Base-by-base conservation (phyloP, 768 basidiomycete species). In the Boletus vermiculosoides region DNA sequence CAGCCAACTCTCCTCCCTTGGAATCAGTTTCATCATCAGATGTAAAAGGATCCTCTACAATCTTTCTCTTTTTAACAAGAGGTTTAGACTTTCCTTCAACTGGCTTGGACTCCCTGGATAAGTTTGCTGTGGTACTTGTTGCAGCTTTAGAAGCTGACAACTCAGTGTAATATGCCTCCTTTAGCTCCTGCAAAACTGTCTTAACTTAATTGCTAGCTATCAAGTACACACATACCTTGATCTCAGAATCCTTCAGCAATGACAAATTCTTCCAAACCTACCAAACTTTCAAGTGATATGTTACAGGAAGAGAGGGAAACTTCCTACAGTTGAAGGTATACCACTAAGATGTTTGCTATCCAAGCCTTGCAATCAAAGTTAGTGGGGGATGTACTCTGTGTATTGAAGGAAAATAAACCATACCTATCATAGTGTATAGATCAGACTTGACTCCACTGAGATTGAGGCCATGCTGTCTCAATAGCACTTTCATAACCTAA, bases 301-400 rank as follows among this genome's bases (percentile, higher is more conserved):
- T 28, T 10, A 49, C 34, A n/a, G 46, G 45, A 23, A 41, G 34
- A 42, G 4, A 18, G 34, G 18, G 10, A 25, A 48, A 31, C 2
- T 15, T 68, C 78, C 45, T 55, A 87, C 88, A 58, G 88, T 89
- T 23, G 88, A 85, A 40, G 78, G 81, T 50, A 91, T 78, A 9
- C 88, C 86, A 65, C 87, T 88, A 0, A 84, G 69, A 66, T 90
- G 89, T 65, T 91, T 91, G 70, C 87, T 89, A 61, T 90, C 86
- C 54, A 91, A 73, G 1, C 85, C 87, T 84, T 63, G n/a, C 50
- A 55, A 31, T n/a, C 3, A 46, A 37, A 36, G n/a, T 57, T 11
- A 59, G 33, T 20, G 5, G 41, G 30, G 5, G 1, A 23, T 22
- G 22, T 23, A 36, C 13, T 9, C 23, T 3, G 34, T 0, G 18